These are phyloP conservation scores for Mycothermus thermophilus DNA, from an alignment of 495 filamentous ascomycete species.

Conservation along the genomic window DNA sequence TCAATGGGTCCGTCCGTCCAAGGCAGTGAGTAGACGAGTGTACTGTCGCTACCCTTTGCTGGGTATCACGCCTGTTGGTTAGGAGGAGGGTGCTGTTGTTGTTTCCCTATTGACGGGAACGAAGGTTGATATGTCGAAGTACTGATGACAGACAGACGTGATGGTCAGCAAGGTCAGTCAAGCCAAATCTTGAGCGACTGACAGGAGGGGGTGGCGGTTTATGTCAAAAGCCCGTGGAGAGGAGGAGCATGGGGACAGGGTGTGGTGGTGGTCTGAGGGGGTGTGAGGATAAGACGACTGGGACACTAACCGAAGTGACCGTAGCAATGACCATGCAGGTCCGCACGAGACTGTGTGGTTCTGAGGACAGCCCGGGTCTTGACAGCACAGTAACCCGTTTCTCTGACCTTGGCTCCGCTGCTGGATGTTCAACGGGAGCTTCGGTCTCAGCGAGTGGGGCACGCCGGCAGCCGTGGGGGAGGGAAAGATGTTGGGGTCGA, in stretches of 20 bases:
- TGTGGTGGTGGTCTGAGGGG: background rate
- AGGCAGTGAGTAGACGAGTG: too few relatives aligned
- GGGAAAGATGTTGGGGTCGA: slow-evolving; percentile 2
- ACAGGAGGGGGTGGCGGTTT: background rate
- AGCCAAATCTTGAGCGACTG: too few relatives aligned
- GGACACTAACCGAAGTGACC: slow-evolving; percentile 3
- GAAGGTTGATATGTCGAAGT: too few relatives aligned
- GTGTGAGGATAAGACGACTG: slow-evolving; percentile 1
- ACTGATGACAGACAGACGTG: too few relatives aligned
- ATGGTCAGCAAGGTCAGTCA: too few relatives aligned
- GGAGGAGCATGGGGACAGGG: background rate
- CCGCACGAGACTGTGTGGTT: background rate
- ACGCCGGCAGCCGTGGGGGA: slow-evolving; percentile 1
- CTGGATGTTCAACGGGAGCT: background rate
- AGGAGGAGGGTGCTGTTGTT: too few relatives aligned
- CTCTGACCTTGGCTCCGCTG: too few relatives aligned
- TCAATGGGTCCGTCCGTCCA: too few relatives aligned
- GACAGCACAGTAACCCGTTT: background rate
- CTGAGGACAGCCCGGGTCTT: background rate
- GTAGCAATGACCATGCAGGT: background rate
- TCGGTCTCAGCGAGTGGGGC: slow-evolving; percentile 4
- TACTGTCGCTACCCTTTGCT: too few relatives aligned
- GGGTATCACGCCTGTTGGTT: too few relatives aligned
- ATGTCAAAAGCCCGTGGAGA: background rate
- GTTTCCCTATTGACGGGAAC: too few relatives aligned